phyloP scores from a whole-genome alignment of 2,329 filamentous ascomycete species.

The Penicillium capsulatum region DNA sequence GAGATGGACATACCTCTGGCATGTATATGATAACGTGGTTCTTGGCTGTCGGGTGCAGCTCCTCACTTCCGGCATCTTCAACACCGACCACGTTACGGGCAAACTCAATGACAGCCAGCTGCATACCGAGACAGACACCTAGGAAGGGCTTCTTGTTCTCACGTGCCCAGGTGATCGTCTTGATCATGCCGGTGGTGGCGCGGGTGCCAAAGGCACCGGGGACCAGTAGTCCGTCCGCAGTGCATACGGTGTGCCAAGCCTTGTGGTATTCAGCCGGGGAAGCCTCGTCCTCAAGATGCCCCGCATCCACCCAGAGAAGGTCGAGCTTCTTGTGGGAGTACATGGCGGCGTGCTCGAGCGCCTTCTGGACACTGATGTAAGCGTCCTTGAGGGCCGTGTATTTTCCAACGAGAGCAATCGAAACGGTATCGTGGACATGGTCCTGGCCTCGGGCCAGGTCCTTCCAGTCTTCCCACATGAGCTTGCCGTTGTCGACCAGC shows the following conservation, averaged over 20 bases:
- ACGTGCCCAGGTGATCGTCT: conserved; percentile 79
- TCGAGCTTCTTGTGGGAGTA: conserved; percentile 17
- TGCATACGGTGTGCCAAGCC: conserved; percentile 76
- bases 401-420: conserved; percentile 87
- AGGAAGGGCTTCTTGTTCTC: conserved; percentile 76
- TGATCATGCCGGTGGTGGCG: conserved; percentile 86
- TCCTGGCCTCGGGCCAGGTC: conserved; percentile 63
- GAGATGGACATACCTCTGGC: conserved; percentile 59
- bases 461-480: conserved; percentile 78
- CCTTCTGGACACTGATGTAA: conserved; percentile 79
- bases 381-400: conserved; percentile 81
- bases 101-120: conserved; percentile 86
- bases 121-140: conserved; percentile 89
- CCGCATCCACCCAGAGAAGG: conserved; percentile 78
- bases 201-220: conserved; percentile 77
- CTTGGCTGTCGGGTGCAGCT: conserved; percentile 54
- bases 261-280: conserved; percentile 74
- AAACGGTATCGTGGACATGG: conserved; percentile 64
- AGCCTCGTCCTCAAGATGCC: conserved; percentile 67
- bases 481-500: conserved; percentile 58
- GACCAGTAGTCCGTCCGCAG: conserved; percentile 52
- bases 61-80: conserved; percentile 52
- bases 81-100: conserved; percentile 71
- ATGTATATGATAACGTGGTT: conserved; percentile 81
- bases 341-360: conserved; percentile 38